Conservation (phyloP, 2,329 filamentous ascomycete species). For the Penicillium sp. region DNA sequence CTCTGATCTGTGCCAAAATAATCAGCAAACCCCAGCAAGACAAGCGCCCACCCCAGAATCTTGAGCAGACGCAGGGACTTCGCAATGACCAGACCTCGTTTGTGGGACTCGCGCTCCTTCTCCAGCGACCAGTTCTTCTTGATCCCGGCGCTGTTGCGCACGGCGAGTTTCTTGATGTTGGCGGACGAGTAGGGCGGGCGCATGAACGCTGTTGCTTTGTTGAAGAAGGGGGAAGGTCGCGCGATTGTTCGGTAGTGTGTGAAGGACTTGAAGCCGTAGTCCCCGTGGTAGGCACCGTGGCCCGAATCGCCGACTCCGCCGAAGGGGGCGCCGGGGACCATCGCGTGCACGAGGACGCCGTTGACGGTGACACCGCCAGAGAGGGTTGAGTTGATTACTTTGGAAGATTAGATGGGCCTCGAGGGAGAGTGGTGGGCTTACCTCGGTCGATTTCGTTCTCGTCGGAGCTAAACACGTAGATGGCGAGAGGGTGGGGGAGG, state of each 20-base stretch:
- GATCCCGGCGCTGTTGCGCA: slow-evolving; percentile 16
- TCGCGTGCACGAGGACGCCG: slow-evolving; percentile 16
- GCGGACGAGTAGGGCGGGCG: slow-evolving; percentile 17
- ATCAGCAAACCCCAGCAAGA: slow-evolving; percentile 10
- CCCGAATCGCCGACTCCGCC: slow-evolving; percentile 21
- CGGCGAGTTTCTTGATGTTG: slow-evolving; percentile 15
- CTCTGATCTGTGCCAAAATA: slow-evolving; percentile 11
- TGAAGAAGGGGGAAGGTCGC: slow-evolving; percentile 9
- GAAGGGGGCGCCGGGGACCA: slow-evolving; percentile 16
- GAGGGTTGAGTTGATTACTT: slow-evolving; percentile 13
- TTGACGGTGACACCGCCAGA: slow-evolving; percentile 22
- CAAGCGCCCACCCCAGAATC: background rate
- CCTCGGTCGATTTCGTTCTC: slow-evolving; percentile 38
- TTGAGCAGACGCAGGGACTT: background rate
- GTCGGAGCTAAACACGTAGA: slow-evolving; percentile 50
- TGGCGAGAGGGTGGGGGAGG: slow-evolving; percentile 43
- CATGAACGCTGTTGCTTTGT: slow-evolving; percentile 2
- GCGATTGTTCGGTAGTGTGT: slow-evolving; percentile 34
- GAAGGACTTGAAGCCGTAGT: slow-evolving; percentile 18
- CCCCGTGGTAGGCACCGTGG: slow-evolving; percentile 18
- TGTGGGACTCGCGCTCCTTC: slow-evolving; percentile 12
- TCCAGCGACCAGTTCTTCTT: slow-evolving; percentile 17
- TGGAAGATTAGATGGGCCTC: background rate
- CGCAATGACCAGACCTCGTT: slow-evolving; percentile 7
- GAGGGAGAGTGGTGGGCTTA: background rate